Evolutionary conservation across 805 yeast genomes (phyloP).

Genomic region (Metschnikowia cerradonensis): DNA sequence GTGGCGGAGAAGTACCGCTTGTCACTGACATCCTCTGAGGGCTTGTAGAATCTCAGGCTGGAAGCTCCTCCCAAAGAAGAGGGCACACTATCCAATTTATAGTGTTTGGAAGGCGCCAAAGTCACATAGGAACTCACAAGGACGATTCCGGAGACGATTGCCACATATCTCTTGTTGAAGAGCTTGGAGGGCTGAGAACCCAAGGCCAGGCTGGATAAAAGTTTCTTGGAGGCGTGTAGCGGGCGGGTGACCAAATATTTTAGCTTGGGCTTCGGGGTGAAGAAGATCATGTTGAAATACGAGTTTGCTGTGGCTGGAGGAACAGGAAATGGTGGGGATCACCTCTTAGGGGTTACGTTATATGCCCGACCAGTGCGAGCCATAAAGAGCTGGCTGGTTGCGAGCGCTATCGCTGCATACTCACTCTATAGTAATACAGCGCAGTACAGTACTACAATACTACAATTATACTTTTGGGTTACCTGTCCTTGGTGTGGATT

Average conservation of each 20-base stretch:
- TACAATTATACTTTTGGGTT: neutral
- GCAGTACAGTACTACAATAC: too few relatives aligned
- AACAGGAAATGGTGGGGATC: neutral
- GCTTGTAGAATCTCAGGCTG: slow-evolving; percentile 9
- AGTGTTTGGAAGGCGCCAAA: slow-evolving; percentile 38
- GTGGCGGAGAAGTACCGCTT: slow-evolving; percentile 32
- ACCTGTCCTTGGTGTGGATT: too few relatives aligned
- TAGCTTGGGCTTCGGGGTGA: slow-evolving; percentile 14
- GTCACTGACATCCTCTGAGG: slow-evolving; percentile 12
- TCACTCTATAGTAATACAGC: neutral
- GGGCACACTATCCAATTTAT: slow-evolving; percentile 38
- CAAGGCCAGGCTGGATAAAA: slow-evolving; percentile 7
- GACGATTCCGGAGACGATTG: slow-evolving; percentile 38
- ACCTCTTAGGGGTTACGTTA: neutral
- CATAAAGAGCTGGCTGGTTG: neutral
- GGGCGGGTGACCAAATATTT: slow-evolving; percentile 16
- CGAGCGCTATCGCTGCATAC: neutral
- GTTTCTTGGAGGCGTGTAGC: slow-evolving; percentile 12
- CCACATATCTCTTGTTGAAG: slow-evolving; percentile 32
- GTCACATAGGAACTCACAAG: slow-evolving; percentile 42
- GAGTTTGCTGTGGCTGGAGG: neutral
- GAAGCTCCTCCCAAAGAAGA: slow-evolving; percentile 15
- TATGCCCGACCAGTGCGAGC: slow-evolving; percentile 3
- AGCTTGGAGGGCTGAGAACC: slow-evolving; percentile 8
- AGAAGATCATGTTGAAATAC: slow-evolving; percentile 9